A percentile compares a stretch with the other conserved stretches of the same genome.
These are phyloP conservation scores for Candida germanica DNA, from an alignment of 805 yeast genomes.

Conservation along the genomic window DNA sequence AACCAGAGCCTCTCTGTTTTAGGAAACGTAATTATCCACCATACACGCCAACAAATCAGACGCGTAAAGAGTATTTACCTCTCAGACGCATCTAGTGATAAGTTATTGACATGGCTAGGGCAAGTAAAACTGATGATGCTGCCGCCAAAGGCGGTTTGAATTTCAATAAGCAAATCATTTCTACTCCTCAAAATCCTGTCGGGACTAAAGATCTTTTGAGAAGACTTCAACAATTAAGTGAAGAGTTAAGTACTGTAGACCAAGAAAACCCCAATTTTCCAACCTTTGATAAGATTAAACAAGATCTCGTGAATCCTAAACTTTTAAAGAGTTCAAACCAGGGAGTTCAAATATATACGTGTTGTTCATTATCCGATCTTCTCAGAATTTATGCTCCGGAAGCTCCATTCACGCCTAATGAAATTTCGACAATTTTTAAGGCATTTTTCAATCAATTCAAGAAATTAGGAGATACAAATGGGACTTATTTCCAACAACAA, in stretches of 20 bases:
- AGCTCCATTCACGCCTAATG: constrained; percentile 73
- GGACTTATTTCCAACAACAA: constrained; percentile 61
- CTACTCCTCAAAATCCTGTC: constrained; percentile 56
- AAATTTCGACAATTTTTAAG: constrained; percentile 62
- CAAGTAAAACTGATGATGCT: neutral
- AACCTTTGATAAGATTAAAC: constrained; percentile 41
- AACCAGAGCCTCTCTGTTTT: too few species aligned
- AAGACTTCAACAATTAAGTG: constrained; percentile 56
- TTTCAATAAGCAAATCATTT: constrained; percentile 42
- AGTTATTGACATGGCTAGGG: neutral
- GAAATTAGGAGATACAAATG: constrained; percentile 50
- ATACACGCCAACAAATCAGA: too few species aligned
- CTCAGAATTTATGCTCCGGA: constrained; percentile 82
- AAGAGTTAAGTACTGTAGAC: constrained; percentile 57
- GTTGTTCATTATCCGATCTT: constrained; percentile 75
- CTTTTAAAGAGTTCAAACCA: constrained; percentile 56
- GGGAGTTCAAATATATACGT: constrained; percentile 66
- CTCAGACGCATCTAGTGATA: too few species aligned
- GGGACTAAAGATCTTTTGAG: constrained; percentile 58
- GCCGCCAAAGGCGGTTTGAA: neutral
- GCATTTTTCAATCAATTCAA: constrained; percentile 63
- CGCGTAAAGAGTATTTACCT: too few species aligned
- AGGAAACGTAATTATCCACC: too few species aligned
- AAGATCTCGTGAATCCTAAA: constrained; percentile 55
- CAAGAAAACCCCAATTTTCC: constrained; percentile 46